Base-by-base conservation (phyloP, 208 protist genomes). In the Leishmania guyanensis region DNA sequence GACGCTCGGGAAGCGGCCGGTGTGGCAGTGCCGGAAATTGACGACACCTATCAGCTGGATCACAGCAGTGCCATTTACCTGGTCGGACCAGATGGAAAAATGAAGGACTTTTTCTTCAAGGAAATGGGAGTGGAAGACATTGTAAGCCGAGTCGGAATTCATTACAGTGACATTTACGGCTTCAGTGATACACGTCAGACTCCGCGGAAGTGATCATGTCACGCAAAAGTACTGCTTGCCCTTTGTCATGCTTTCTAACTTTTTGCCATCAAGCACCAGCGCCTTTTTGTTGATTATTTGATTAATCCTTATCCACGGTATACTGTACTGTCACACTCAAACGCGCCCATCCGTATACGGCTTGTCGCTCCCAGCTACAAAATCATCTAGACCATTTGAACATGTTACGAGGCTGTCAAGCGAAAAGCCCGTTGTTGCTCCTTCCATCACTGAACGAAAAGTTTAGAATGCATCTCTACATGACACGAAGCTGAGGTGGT, bases 81-180 rank as follows among this genome's bases (percentile, higher is more conserved):
- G 26, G 94, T 97, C 1, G 92, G 92, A 0, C 92, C 92, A 14
- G 92, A 97, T 79, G 92, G 94, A 14, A 95, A 97, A 69, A 92
- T 97, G 90, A 94, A 94, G 75, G 94, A 97, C 84, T 97, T 97
- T 72, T 95, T 95, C 79, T 96, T 95, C 78, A 87, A 90, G 70
- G 94, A 96, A 62, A 97, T 97, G 92, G 91, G 92, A n/a, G 62
- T 92, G 2, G 74, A 90, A 0, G 85, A 96, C 70, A 82, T 81
- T 16, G 87, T 97, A 4, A 84, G 87, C 39, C 86, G 92, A 73
- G 80, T 97, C 2, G 88, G 86, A 2, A 84, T 97, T 36, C 94
- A 97, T 83, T 86, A 88, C 73, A 80, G 82, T 22, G 87, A 95
- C 56, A 86, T 94, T 0, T 97, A 97, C 74, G 94, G 93, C 33